phyloP scores from a whole-genome alignment of 371 early-diverging fungal genomes.

The Apophysomyces elegans region DNA sequence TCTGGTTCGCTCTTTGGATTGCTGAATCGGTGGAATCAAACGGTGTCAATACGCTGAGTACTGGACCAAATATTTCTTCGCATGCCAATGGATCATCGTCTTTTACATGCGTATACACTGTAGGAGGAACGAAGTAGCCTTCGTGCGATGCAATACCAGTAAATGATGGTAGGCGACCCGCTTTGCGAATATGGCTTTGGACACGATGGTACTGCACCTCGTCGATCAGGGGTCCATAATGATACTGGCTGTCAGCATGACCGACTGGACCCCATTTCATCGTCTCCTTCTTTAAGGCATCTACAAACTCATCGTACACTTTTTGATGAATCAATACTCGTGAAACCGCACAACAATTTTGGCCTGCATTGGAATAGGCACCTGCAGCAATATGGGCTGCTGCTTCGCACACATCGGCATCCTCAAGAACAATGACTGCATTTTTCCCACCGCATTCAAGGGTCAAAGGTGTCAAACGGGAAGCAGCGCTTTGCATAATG shows the following conservation, averaged over 20 bases:
- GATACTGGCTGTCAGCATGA: constrained; percentile 28
- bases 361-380: constrained; percentile 81
- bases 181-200: constrained; percentile 32
- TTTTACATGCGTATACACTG: constrained; percentile 61
- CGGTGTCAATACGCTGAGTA: constrained; percentile 69
- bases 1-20: constrained; percentile 69
- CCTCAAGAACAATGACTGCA: constrained; percentile 78
- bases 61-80: constrained; percentile 91
- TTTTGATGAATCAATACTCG: constrained; percentile 74
- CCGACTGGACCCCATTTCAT: constrained; percentile 49
- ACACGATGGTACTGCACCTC: constrained; percentile 73
- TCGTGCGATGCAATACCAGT: constrained; percentile 15
- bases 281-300: constrained; percentile 53
- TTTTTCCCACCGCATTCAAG: constrained; percentile 94
- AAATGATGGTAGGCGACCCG: not conserved
- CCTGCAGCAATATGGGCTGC: constrained; percentile 68
- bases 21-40: constrained; percentile 77
- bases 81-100: constrained; percentile 62
- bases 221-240: constrained; percentile 79
- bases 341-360: constrained; percentile 89
- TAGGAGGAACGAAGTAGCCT: constrained; percentile 75
- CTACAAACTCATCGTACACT: constrained; percentile 69
- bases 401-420: constrained; percentile 76
- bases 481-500: constrained; percentile 71
- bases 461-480: constrained; percentile 64